Base-by-base conservation (phyloP, 192 early-diverging fungal genomes). In the Coemansia sp. region DNA sequence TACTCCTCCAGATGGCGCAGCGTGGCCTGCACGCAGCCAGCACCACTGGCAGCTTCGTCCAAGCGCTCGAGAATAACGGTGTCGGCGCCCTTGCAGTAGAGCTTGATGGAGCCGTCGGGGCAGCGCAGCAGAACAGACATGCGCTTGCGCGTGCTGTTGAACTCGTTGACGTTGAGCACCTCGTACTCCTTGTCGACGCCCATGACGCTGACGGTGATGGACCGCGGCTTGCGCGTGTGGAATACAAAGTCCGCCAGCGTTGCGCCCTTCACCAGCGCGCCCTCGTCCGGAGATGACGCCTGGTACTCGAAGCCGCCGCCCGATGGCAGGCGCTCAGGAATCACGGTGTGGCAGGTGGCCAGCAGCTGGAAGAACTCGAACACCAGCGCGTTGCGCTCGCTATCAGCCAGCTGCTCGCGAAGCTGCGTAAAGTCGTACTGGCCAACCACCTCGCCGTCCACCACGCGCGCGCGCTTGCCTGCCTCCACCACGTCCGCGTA, bases 11-110 rank as follows among this genome's bases (percentile, higher is more conserved):
- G 69, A 63, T 94, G 90, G 29, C 58, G 82, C 84, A 84, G 68
- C 13, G 88, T 97, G n/a, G 57, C 42, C 27, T 62, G 64, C 23
- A 70, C 63, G 50, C 30, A 53, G 72, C 84, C 90, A 11, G n/a
- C n/a, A n/a, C 87, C 85, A 54, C 92, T 92, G 40, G 86, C 81
- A 27, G 83, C 71, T 10, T 85, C 84, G 47, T 80, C 69, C 59
- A 99, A 74, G 11, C 97, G 87, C 80, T 98, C 94, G 6, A 97
- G 61, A 68, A 99, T 97, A 4, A 98, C 95, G 1, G 94, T 97
- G 68, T 99, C 97, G 6, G 97, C 97, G 34, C 97, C 97, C 68
- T 99, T 99, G 73, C 91, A 92, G 85, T 93, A 99, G 37, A 99
- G 69, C 65, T 92, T 91, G 38, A 92, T 88, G 4, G 69, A 65